Percentiles rank a stretch among this genome's conserved stretches.
Conservation (phyloP, 495 filamentous ascomycete genomes). For the Trypethelium eluteriae region DNA sequence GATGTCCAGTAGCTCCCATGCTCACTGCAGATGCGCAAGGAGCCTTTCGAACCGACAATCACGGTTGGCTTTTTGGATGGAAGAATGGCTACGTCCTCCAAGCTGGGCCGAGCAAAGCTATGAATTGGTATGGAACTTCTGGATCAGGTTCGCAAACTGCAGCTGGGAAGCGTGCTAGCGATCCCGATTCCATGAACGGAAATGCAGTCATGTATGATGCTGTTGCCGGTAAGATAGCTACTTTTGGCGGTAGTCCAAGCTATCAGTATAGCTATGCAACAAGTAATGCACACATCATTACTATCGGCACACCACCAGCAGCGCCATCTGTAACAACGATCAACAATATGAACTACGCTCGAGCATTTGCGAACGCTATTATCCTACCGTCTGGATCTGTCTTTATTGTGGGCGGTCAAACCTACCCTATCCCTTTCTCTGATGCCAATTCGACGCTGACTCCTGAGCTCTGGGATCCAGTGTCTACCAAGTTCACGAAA, state of each 20-base stretch:
- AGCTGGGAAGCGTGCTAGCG: constrained; percentile 34
- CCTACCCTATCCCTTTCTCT: constrained; percentile 41
- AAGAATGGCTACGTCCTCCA: constrained; percentile 49
- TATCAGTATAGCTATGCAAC: constrained; percentile 41
- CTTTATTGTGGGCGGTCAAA: constrained; percentile 50
- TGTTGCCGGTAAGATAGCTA: constrained; percentile 47
- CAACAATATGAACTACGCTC: constrained; percentile 40
- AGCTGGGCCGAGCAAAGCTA: constrained; percentile 47
- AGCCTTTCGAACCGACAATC: constrained; percentile 47
- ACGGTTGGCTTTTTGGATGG: constrained; percentile 57
- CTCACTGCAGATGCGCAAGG: constrained; percentile 44
- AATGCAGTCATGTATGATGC: constrained; percentile 53
- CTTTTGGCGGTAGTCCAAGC: constrained; percentile 42
- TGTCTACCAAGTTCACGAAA: constrained; percentile 35
- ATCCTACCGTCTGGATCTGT: constrained; percentile 51
- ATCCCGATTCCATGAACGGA: constrained; percentile 48
- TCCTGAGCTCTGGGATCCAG: constrained; percentile 48
- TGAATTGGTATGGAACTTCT: constrained; percentile 52
- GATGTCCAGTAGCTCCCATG: constrained; percentile 41
- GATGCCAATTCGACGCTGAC: constrained; percentile 40
- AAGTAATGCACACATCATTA: constrained; percentile 44
- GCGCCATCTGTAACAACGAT: constrained; percentile 30
- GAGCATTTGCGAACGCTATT: constrained; percentile 48
- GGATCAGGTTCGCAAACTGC: constrained; percentile 35
- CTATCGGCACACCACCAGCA: constrained; percentile 34